phyloP scores from a whole-genome alignment of 2,329 filamentous ascomycete genomes.

The Cadophora gregata region DNA sequence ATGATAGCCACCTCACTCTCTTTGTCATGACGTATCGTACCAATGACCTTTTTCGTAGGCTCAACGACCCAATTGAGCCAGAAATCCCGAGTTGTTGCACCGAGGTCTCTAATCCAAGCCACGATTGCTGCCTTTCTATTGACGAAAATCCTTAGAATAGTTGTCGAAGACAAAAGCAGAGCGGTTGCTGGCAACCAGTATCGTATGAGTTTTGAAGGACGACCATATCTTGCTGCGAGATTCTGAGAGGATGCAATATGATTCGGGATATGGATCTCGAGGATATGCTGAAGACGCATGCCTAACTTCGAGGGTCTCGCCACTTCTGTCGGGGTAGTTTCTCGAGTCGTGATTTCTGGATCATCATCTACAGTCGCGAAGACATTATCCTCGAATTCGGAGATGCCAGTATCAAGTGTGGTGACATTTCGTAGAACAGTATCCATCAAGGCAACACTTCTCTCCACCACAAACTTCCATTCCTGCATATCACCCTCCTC shows the following conservation, averaged over 20 bases:
- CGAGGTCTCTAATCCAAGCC: constrained; percentile 80
- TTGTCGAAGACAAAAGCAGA: constrained; percentile 82
- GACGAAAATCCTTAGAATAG: constrained; percentile 78
- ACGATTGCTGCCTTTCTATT: constrained; percentile 78
- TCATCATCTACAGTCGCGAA: constrained; percentile 68
- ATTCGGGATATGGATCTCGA: constrained; percentile 70
- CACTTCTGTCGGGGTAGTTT: constrained; percentile 46
- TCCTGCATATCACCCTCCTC: constrained; percentile 50
- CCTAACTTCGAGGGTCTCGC: constrained; percentile 63
- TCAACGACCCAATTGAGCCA: constrained; percentile 97
- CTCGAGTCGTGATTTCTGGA: constrained; percentile 60
- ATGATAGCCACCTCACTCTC: constrained; percentile 95
- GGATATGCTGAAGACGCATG: constrained; percentile 69
- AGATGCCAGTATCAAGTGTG: constrained; percentile 64
- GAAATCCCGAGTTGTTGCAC: constrained; percentile 82
- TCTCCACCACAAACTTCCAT: constrained; percentile 78
- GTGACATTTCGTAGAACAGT: constrained; percentile 78
- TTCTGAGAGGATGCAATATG: constrained; percentile 64
- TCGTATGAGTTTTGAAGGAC: constrained; percentile 75
- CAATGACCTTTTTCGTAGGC: constrained; percentile 80
- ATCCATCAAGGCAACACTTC: constrained; percentile 85
- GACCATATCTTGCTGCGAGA: constrained; percentile 70
- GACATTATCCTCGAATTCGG: constrained; percentile 69
- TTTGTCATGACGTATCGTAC: constrained; percentile 91
- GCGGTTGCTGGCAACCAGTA: constrained; percentile 85